Base-by-base conservation (phyloP, 2,329 filamentous ascomycete genomes). In the Aspergillus brasiliensis region DNA sequence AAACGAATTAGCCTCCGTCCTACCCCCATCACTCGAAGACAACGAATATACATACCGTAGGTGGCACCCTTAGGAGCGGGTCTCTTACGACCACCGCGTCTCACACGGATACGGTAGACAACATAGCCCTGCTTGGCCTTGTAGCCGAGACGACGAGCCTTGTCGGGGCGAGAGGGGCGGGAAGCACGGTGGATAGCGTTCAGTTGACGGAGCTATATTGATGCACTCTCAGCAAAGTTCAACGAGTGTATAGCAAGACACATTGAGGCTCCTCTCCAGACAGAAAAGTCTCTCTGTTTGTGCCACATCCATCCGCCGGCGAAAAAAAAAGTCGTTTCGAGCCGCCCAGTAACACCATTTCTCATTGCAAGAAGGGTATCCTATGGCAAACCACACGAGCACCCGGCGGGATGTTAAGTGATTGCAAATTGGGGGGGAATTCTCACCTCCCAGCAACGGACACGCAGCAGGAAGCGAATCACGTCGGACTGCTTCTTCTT, bases 401-500 rank as follows among this genome's bases (percentile, higher is more conserved):
- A 68, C 67, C 70, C 71, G 73, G 71, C 70, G 71, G 72, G 69
- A 73, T 73, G 69, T 74, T 69, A 73, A 72, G 72, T 65, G 62
- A 69, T 73, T 69, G 73, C 70, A 68, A 66, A 65, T 64, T 67
- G 67, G 65, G 69, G 69, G 69, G 71, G 63, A 57, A 69, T 74
- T 78, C 79, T 82, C 79, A 82, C 94, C 91, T 99, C 95, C 95
- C 95, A 99, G 93, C 95, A 99, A 86, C 95, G 93, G 81, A 97
- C 92, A 83, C 92, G 94, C 84, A 97, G 92, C 85, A 99, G 90
- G 89, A 99, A 99, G 86, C 93, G 93, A 86, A 98, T 91, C 80
- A 99, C 91, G 88, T 99, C 95, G 83, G 92, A 97, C 90, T 99
- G 95, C 92, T 99, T 99, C 92, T 97, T 97, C 92, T 99, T 98